Conservation (phyloP, 768 basidiomycete genomes). For the Phanerochaete carnosa region DNA sequence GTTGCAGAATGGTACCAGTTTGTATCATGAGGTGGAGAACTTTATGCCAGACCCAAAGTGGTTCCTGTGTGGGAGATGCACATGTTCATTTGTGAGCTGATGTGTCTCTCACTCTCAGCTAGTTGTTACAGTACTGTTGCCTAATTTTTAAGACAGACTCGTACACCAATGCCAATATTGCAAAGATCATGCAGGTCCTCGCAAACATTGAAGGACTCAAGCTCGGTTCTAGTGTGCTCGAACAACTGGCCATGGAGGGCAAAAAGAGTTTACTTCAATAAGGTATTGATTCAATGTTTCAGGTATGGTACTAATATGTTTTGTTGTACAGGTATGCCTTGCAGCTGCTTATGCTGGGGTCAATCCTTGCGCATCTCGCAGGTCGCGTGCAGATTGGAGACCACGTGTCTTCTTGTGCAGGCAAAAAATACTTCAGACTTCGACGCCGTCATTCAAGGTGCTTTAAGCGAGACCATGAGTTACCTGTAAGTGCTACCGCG, state of each 20-base stretch:
- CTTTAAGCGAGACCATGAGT: no score
- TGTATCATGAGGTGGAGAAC: slow-evolving; percentile 66
- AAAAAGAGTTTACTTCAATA: slow-evolving; percentile 79
- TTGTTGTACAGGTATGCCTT: slow-evolving; percentile 68
- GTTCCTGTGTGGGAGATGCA: slow-evolving; percentile 54
- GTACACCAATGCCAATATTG: slow-evolving; percentile 81
- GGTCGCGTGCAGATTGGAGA: slow-evolving; percentile 83
- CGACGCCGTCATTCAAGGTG: no score
- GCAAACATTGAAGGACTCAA: slow-evolving; percentile 85
- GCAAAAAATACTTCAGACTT: no score
- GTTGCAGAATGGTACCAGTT: slow-evolving; percentile 78
- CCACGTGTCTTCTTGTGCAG: no score
- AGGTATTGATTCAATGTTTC: background rate
- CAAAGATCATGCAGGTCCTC: slow-evolving; percentile 80
- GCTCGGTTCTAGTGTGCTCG: slow-evolving; percentile 71
- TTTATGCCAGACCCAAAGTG: slow-evolving; percentile 66
- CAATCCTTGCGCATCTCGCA: slow-evolving; percentile 74
- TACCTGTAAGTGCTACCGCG: no score
- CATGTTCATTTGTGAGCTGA: slow-evolving; percentile 53
- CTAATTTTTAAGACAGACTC: slow-evolving; percentile 92
- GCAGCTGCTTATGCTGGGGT: slow-evolving; percentile 87
- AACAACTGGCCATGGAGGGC: slow-evolving; percentile 78
- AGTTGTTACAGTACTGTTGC: no score
- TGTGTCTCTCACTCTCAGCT: no score
- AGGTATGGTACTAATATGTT: background rate